These are phyloP conservation scores for Aspergillus panamensis DNA, from an alignment of 495 filamentous ascomycete genomes.

Conservation along the genomic window DNA sequence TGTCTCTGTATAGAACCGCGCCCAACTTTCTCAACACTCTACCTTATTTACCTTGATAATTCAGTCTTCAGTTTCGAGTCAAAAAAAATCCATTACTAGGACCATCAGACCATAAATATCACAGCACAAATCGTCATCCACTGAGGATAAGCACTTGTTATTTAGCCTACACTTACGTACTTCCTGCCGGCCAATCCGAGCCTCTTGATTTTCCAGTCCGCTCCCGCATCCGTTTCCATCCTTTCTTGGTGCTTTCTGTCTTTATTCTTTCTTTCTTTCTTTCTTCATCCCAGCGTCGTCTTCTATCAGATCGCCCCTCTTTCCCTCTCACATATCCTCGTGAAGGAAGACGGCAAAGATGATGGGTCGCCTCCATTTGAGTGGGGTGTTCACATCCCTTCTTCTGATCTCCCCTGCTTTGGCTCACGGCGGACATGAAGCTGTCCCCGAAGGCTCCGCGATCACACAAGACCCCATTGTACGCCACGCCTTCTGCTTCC, in stretches of 20 bases:
- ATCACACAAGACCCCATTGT: constrained; percentile 86
- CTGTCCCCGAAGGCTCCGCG: constrained; percentile 68
- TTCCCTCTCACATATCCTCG: not conserved
- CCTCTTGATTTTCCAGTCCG: constrained; percentile 10
- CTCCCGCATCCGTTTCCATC: not conserved
- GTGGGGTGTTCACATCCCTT: constrained; percentile 25
- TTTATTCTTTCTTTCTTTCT: constrained; percentile 11
- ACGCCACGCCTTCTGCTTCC: constrained; percentile 17
- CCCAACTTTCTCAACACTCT: too few species aligned
- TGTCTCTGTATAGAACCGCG: too few species aligned
- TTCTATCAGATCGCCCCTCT: not conserved
- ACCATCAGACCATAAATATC: not conserved
- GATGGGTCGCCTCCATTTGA: constrained; percentile 13
- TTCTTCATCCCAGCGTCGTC: not conserved
- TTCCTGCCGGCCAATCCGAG: constrained; percentile 19
- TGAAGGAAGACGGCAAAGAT: constrained; percentile 12
- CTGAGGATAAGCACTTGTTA: not conserved
- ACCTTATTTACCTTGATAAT: too few species aligned
- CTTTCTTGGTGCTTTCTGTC: constrained; percentile 12
- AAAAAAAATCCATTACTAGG: not conserved
- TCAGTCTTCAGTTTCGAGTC: too few species aligned
- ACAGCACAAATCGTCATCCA: not conserved
- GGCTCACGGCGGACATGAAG: constrained; percentile 73
- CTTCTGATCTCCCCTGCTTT: constrained; percentile 32
- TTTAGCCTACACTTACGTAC: not conserved